Conservation (phyloP, 1,284 basidiomycete genomes). For the Cutaneotrichosporon curvatum region DNA sequence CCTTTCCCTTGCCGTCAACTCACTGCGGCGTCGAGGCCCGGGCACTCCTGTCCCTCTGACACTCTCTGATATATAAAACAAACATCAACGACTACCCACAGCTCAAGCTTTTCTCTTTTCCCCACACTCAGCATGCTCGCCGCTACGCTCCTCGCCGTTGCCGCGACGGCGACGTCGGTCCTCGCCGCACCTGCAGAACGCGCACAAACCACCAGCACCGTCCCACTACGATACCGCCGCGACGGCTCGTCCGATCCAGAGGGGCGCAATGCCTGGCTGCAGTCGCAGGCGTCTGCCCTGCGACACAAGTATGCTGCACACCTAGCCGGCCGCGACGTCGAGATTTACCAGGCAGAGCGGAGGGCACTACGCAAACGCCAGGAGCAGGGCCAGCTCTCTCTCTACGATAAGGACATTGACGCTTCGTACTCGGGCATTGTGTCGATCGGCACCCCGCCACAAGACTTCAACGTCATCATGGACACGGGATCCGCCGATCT, state of each 20-base stretch:
- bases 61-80: no score
- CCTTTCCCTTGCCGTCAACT: no score
- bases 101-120: no score
- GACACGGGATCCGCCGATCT: conserved; percentile 52
- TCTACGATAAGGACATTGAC: conserved; percentile 35
- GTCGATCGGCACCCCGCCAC: conserved; percentile 45
- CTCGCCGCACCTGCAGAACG: no score
- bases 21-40: no score
- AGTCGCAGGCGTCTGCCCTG: conserved; percentile 24
- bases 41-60: no score
- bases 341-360: conserved; percentile 1
- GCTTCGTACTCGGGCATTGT: conserved; percentile 39
- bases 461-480: conserved; percentile 48
- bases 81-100: no score
- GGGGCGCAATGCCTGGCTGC: conserved; percentile 29
- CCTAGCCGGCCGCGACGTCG: conserved; percentile 22
- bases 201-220: background rate
- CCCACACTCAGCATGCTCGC: no score
- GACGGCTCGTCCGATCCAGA: conserved; percentile 14
- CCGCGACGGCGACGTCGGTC: no score
- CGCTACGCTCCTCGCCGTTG: no score
- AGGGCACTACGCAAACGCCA: conserved; percentile 10
- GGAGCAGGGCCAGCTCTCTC: background rate
- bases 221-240: no score
- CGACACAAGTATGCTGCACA: conserved; percentile 30